A percentile compares a stretch with the other conserved stretches of the same genome.
These are phyloP conservation scores for Emmonsiellopsis sp. DNA, from an alignment of 2,329 filamentous ascomycete species.

Conservation along the genomic window DNA sequence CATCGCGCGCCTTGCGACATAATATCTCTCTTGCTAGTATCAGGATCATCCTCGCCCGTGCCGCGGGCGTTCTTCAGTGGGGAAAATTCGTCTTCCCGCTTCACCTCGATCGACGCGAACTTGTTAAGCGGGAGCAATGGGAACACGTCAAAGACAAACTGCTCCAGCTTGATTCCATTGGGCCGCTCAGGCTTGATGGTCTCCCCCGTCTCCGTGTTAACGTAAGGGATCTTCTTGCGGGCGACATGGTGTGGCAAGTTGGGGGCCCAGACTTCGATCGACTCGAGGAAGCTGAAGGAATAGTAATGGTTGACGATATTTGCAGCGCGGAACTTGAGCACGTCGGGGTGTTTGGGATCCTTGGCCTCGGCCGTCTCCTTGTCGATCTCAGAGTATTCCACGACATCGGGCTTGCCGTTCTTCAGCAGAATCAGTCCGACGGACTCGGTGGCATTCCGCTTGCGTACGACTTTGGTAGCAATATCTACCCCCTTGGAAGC, in stretches of 20 bases:
- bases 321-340: conserved; percentile 92
- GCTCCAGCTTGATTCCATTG: conserved; percentile 97
- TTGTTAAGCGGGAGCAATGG: conserved; percentile 75
- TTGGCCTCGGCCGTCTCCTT: conserved; percentile 77
- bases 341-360: conserved; percentile 67
- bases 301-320: conserved; percentile 99
- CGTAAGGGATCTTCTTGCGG: conserved; percentile 92
- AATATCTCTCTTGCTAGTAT: conserved; percentile 86
- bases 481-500: conserved; percentile 85
- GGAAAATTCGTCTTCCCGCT: conserved; percentile 95
- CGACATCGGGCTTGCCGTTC: conserved; percentile 92
- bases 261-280: conserved; percentile 76
- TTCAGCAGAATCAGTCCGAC: conserved; percentile 91
- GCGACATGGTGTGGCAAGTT: conserved; percentile 91
- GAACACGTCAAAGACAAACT: conserved; percentile 99
- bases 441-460: conserved; percentile 91
- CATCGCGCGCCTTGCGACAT: conserved; percentile 83
- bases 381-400: conserved; percentile 98
- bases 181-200: conserved; percentile 85
- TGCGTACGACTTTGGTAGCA: conserved; percentile 97
- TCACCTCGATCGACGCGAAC: conserved; percentile 94
- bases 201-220: conserved; percentile 67
- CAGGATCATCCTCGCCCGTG: conserved; percentile 84
- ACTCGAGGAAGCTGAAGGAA: conserved; percentile 84
- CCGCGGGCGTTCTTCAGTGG: conserved; percentile 86